These are phyloP conservation scores for Penicillium egyptiacum DNA, from an alignment of 495 filamentous ascomycete species.

Conservation along the genomic window DNA sequence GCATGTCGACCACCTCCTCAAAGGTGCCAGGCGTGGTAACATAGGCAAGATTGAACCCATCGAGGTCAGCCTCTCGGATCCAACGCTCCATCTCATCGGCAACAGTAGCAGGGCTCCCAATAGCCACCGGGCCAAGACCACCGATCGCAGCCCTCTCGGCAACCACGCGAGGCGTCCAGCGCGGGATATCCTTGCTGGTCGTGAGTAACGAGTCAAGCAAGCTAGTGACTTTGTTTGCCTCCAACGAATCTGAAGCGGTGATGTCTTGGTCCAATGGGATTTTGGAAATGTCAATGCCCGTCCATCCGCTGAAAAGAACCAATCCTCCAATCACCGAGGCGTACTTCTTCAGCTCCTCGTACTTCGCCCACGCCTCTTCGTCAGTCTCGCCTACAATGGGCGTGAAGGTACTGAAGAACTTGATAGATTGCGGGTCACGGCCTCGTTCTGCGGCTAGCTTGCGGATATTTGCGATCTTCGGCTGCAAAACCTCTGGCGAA, in stretches of 20 bases:
- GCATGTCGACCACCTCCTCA: slow-evolving; percentile 59
- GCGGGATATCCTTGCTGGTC: slow-evolving; percentile 48
- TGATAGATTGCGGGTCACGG: slow-evolving; percentile 55
- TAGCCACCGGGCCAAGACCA: slow-evolving; percentile 51
- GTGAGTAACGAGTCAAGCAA: slow-evolving; percentile 53
- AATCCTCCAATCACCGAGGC: slow-evolving; percentile 56
- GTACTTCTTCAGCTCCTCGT: slow-evolving; percentile 51
- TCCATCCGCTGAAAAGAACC: slow-evolving; percentile 61
- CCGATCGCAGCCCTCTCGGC: slow-evolving; percentile 60
- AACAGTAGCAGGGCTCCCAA: slow-evolving; percentile 55
- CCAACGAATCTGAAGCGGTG: slow-evolving; percentile 49
- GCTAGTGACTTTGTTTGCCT: slow-evolving; percentile 53
- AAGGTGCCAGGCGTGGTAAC: slow-evolving; percentile 61
- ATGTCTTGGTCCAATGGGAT: slow-evolving; percentile 58
- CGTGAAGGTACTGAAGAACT: slow-evolving; percentile 60
- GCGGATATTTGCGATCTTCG: slow-evolving; percentile 57
- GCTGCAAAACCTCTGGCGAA: slow-evolving; percentile 48
- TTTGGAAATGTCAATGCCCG: slow-evolving; percentile 60
- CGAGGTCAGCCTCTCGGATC: slow-evolving; percentile 58
- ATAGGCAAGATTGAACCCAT: slow-evolving; percentile 59
- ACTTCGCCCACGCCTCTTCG: slow-evolving; percentile 56
- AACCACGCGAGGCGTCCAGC: slow-evolving; percentile 53
- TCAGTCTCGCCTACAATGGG: slow-evolving; percentile 58
- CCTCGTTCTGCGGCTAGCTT: slow-evolving; percentile 50
- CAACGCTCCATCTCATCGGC: slow-evolving; percentile 61